These are phyloP conservation scores for Mycena galericulata DNA, from an alignment of 768 basidiomycete species.

Conservation along the genomic window DNA sequence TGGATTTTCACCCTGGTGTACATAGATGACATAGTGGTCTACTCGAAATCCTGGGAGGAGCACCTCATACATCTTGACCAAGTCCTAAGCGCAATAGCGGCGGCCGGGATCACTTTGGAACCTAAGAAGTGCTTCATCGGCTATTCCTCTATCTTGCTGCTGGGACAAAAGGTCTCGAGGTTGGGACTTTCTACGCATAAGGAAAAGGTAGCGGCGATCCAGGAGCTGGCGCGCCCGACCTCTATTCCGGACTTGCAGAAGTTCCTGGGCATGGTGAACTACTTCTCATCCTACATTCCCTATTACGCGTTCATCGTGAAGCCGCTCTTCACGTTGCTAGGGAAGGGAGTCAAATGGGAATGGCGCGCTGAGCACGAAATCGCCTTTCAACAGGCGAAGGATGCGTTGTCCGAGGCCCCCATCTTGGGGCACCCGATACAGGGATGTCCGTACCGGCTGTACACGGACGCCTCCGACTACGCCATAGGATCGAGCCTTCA, in stretches of 20 bases:
- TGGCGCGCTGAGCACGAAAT: slow-evolving; percentile 37
- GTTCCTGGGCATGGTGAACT: slow-evolving; percentile 43
- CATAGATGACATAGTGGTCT: too few relatives aligned
- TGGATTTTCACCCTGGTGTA: too few relatives aligned
- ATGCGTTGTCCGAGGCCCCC: too few relatives aligned
- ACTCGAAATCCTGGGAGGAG: too few relatives aligned
- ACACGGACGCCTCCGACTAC: too few relatives aligned
- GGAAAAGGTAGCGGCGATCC: slow-evolving; percentile 41
- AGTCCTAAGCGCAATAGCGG: slow-evolving; percentile 31
- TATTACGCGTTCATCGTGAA: slow-evolving; percentile 42
- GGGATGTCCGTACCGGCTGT: too few relatives aligned
- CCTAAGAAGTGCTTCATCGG: too few relatives aligned
- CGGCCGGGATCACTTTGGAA: slow-evolving; percentile 35
- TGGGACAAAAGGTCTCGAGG: too few relatives aligned
- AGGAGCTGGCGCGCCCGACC: slow-evolving; percentile 17
- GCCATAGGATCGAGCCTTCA: slow-evolving; percentile 23
- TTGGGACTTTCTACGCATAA: too few relatives aligned
- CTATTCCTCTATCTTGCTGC: too few relatives aligned
- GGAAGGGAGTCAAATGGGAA: slow-evolving; percentile 37
- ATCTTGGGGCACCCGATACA: too few relatives aligned
- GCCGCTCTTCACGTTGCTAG: slow-evolving; percentile 37
- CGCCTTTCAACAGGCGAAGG: slow-evolving; percentile 38
- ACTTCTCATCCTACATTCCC: slow-evolving; percentile 44
- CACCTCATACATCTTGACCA: not conserved
- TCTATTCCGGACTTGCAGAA: slow-evolving; percentile 34